phyloP scores from a whole-genome alignment of 306 rosid species.

The Begonia fuchsioides region DNA sequence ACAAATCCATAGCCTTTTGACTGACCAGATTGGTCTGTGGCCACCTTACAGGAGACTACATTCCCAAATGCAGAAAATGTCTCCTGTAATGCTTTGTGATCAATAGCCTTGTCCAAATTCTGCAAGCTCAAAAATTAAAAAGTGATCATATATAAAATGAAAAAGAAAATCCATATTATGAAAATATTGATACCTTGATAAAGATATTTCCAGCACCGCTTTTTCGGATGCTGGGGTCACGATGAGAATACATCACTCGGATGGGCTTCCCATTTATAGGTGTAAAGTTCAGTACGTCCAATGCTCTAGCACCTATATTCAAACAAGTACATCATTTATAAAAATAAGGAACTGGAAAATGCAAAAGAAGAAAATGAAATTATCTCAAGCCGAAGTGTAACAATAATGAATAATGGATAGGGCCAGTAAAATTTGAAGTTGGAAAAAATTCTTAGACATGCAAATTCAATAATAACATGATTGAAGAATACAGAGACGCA shows the following conservation, averaged over 20 bases:
- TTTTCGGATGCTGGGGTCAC: slow-evolving; percentile 19
- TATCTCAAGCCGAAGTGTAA: too few species aligned
- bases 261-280: slow-evolving; percentile 20
- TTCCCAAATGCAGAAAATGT: slow-evolving; percentile 22
- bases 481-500: too few species aligned
- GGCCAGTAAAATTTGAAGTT: too few species aligned
- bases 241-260: slow-evolving; percentile 25
- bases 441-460: too few species aligned
- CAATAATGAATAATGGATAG: too few species aligned
- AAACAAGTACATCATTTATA: not conserved
- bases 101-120: slow-evolving; percentile 21
- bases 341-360: too few species aligned
- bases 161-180: too few species aligned
- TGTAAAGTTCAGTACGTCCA: slow-evolving; percentile 19
- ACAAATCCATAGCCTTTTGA: slow-evolving; percentile 29
- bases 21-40: slow-evolving; percentile 20
- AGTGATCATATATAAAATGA: not conserved
- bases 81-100: slow-evolving; percentile 20
- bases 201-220: slow-evolving; percentile 27
- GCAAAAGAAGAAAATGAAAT: too few species aligned
- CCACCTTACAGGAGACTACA: slow-evolving; percentile 19
- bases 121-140: slow-evolving; percentile 1
- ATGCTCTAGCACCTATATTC: slow-evolving; percentile 17
- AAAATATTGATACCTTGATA: slow-evolving; percentile 13
- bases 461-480: too few species aligned